Evolutionary conservation across 257 asterid genomes (phyloP), one percentile per base, ranked within the genome.

Genomic region (Scutellaria baicalensis): DNA sequence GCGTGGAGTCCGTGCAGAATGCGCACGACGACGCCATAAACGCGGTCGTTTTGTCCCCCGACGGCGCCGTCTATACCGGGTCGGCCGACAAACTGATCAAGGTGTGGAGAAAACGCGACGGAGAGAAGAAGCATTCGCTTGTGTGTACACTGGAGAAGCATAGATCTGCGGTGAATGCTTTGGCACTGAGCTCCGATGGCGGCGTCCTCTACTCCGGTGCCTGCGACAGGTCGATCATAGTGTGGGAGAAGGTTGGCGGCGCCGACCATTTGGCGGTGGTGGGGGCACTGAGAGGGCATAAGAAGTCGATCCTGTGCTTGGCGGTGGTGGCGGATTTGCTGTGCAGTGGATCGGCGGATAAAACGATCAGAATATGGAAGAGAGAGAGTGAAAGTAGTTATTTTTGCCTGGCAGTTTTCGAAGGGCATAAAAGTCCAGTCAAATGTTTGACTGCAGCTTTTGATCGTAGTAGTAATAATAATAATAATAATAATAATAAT

Each of bases 1-100:
- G 96, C 64, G 39, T 88, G 13, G 92, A 88, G 67, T 92, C 98
- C 1, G 63, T 87, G 1, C 81, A 76, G 70, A 79, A 82, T 55
- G 98, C 97, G 1, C 98, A 92, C 44, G 89, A 86, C 36, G 95
- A 88, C 61, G 97, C 97, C 0, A 80, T 91, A 35, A 92, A 88
- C 68, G 88, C 92, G 18, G 84, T 92, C 9, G 91, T 77, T 1
- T 16, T 76, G 0, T 83, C 96, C 31, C 3, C 10, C 14, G 84
- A 77, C 31, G 89, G 89, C 12, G 23, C 13, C 40, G 81, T 85
- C 0, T 89, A 84, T 81, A 92, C 98, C 0, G 92, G 89, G 1
- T 92, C 98, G 6, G 96, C 91, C 4, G 98, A 92, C 62, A 82
- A 60, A 77, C 71, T 50, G 11, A 88, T 92, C 9, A 89, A 83